Evolutionary conservation across 306 rosid genomes (phyloP).

Genomic region (Fagus crenata): DNA sequence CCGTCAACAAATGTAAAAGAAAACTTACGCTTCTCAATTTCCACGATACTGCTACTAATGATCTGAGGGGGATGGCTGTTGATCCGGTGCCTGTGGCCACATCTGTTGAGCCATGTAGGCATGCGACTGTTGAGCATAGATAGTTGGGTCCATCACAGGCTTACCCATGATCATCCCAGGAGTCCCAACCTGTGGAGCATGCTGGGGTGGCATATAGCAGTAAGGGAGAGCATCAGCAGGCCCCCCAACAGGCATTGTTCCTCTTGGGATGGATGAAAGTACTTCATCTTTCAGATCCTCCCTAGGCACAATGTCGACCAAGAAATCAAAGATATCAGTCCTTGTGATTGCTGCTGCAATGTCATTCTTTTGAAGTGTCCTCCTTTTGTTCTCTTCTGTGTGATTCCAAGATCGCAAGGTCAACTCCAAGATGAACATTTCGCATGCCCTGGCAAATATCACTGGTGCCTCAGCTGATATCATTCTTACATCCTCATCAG

Average conservation of each 20-base stretch:
- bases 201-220: conserved; percentile 51
- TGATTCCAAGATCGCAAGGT: conserved; percentile 78
- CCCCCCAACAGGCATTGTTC: conserved; percentile 50
- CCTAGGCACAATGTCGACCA: conserved; percentile 67
- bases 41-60: conserved; percentile 35
- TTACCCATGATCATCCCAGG: conserved; percentile 63
- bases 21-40: conserved; percentile 32
- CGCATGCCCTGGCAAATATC: conserved; percentile 69
- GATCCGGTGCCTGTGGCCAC: conserved; percentile 55
- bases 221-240: conserved; percentile 48
- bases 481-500: conserved; percentile 74
- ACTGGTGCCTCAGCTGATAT: conserved; percentile 77
- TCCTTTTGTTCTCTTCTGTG: conserved; percentile 68
- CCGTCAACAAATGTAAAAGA: conserved; percentile 9
- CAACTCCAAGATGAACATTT: conserved; percentile 69
- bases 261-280: conserved; percentile 64
- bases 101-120: conserved; percentile 57
- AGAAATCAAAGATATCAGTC: conserved; percentile 67
- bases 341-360: conserved; percentile 75
- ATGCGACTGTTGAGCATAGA: conserved; percentile 52
- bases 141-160: conserved; percentile 54
- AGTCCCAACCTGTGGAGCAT: conserved; percentile 47
- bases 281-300: conserved; percentile 75
- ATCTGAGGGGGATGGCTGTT: conserved; percentile 54
- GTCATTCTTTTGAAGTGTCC: conserved; percentile 70